A percentile compares a stretch with the other conserved stretches of the same genome.
These are phyloP conservation scores for Rhodotorula sp. DNA, from an alignment of 1,284 basidiomycete genomes.

Conservation along the genomic window DNA sequence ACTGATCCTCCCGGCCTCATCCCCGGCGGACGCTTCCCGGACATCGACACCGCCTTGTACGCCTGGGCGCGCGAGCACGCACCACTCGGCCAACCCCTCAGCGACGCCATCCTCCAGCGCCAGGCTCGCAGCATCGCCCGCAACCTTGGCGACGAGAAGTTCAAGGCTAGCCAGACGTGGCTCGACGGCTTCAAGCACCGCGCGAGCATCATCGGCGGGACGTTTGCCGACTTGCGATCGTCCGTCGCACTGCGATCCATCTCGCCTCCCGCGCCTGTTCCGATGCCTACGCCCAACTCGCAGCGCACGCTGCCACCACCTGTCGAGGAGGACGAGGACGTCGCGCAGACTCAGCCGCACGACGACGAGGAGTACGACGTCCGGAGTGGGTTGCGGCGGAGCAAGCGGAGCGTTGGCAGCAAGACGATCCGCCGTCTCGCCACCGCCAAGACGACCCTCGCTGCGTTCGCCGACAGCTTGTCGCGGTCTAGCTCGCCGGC, in stretches of 20 bases:
- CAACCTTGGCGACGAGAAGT: slow-evolving; percentile 56
- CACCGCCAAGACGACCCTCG: slow-evolving; percentile 20
- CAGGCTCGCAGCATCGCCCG: slow-evolving; percentile 67
- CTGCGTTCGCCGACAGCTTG: slow-evolving; percentile 14
- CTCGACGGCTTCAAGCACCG: slow-evolving; percentile 86
- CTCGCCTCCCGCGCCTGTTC: background rate
- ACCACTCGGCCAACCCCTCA: slow-evolving; percentile 57
- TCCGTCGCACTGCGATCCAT: background rate
- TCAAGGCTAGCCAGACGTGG: slow-evolving; percentile 88
- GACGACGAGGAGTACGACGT: slow-evolving; percentile 13
- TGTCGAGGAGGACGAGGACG: slow-evolving; percentile 15
- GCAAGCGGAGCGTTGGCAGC: slow-evolving; percentile 14
- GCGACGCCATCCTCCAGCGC: slow-evolving; percentile 66
- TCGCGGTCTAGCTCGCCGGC: background rate
- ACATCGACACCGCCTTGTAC: slow-evolving; percentile 65
- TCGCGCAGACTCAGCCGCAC: background rate
- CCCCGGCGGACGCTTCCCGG: slow-evolving; percentile 58
- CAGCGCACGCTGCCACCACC: slow-evolving; percentile 13
- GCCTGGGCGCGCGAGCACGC: slow-evolving; percentile 61
- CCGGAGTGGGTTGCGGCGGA: slow-evolving; percentile 10
- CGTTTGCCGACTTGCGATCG: slow-evolving; percentile 7
- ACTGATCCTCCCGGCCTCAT: background rate
- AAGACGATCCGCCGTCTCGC: slow-evolving; percentile 29
- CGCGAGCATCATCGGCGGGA: slow-evolving; percentile 26
- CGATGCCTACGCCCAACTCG: background rate